phyloP scores from a whole-genome alignment of 2,329 filamentous ascomycete species.

The Penicillium janthinellum region DNA sequence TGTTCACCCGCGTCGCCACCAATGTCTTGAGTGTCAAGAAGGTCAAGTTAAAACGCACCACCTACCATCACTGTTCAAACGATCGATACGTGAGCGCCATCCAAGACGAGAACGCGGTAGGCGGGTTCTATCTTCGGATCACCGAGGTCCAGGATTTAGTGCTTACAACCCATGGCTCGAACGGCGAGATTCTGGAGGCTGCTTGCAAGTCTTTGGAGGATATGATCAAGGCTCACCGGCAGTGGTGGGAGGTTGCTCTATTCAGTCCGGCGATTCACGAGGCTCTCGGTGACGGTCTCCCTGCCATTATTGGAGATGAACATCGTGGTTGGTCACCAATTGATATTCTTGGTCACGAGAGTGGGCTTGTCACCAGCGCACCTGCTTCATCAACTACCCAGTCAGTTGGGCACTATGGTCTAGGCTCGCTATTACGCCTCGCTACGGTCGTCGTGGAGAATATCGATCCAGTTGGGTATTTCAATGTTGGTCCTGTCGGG shows the following conservation, averaged over 20 bases:
- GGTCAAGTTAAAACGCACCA: not conserved
- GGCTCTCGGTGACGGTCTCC: not conserved
- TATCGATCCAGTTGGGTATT: not conserved
- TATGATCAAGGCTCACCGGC: not conserved
- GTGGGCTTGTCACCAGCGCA: not conserved
- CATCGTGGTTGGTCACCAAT: not conserved
- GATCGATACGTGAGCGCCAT: not conserved
- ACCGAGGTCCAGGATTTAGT: not conserved
- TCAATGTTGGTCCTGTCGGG: not conserved
- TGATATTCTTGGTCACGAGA: not conserved
- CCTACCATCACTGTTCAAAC: not conserved
- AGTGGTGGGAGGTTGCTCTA: constrained; percentile 1
- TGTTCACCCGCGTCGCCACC: not conserved
- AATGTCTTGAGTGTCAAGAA: not conserved
- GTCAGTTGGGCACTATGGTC: not conserved
- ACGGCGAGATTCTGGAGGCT: not conserved
- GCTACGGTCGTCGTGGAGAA: not conserved
- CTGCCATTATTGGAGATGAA: not conserved
- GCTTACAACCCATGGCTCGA: not conserved
- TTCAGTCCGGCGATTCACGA: not conserved
- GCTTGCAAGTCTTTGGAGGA: not conserved
- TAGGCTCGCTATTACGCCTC: not conserved
- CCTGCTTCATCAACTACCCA: not conserved
- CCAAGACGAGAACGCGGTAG: not conserved
- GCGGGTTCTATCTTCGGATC: not conserved